Conservation (phyloP, 2,329 filamentous ascomycete genomes). For the Trichoderma sp. region DNA sequence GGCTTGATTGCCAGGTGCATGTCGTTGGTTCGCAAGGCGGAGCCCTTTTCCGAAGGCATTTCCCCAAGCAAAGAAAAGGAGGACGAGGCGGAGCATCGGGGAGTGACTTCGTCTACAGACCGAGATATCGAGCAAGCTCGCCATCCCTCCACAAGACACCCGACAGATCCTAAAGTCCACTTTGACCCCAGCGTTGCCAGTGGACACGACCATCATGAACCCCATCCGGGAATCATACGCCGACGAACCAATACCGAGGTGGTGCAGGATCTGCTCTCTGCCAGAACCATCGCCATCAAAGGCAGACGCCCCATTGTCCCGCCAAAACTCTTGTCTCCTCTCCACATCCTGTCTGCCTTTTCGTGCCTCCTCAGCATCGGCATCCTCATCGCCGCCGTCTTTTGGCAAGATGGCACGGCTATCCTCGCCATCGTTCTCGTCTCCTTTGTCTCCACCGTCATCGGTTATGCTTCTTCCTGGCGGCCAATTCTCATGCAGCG, state of each 20-base stretch:
- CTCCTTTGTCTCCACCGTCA: slow-evolving; percentile 56
- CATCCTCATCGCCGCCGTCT: slow-evolving; percentile 50
- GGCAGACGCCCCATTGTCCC: slow-evolving; percentile 53
- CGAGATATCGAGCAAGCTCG: slow-evolving; percentile 6
- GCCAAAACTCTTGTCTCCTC: slow-evolving; percentile 53
- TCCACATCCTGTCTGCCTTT: slow-evolving; percentile 57
- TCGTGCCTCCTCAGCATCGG: slow-evolving; percentile 55
- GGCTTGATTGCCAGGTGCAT: neutral
- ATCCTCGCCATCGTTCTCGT: slow-evolving; percentile 54
- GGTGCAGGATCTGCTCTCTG: slow-evolving; percentile 49
- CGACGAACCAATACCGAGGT: slow-evolving; percentile 44
- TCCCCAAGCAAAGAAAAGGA: neutral
- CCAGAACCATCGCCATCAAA: slow-evolving; percentile 46
- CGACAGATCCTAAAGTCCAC: neutral
- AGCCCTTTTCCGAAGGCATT: neutral
- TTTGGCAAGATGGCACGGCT: slow-evolving; percentile 44
- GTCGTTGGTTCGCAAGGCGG: neutral
- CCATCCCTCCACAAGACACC: neutral
- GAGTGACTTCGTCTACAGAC: neutral
- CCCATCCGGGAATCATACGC: slow-evolving; percentile 9
- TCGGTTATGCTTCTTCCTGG: slow-evolving; percentile 63
- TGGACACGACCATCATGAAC: neutral
- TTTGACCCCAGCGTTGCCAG: slow-evolving; percentile 27
- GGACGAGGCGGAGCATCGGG: neutral
- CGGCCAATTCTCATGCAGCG: slow-evolving; percentile 57